Percentiles rank a stretch among this genome's conserved stretches.
Evolutionary conservation across 2,329 filamentous ascomycete genomes (phyloP).

Genomic region (Ophiostoma fasciatum): DNA sequence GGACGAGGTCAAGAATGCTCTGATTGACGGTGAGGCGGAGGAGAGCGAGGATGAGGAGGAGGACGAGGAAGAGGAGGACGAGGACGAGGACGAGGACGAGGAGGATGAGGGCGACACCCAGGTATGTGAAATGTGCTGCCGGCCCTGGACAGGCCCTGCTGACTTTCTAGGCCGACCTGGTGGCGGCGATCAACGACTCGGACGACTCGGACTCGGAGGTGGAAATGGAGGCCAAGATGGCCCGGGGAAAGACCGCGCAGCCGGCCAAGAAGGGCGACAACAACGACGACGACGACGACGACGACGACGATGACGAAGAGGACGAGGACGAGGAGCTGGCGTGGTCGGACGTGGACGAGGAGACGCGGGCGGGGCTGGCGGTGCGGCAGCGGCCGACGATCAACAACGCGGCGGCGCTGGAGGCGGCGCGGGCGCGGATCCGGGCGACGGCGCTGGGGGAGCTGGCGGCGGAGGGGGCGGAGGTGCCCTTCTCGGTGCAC

Average conservation of each 20-base stretch:
- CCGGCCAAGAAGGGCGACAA: conserved; percentile 14
- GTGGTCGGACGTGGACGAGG: conserved; percentile 62
- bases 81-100: conserved; percentile 14
- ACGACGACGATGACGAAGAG: conserved; percentile 45
- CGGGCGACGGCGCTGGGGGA: conserved; percentile 44
- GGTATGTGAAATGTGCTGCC: conserved; percentile 6
- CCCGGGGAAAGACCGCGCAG: conserved; percentile 24
- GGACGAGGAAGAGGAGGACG: conserved; percentile 18
- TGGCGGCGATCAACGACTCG: conserved; percentile 44
- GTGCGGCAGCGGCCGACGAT: conserved; percentile 89
- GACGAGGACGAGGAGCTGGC: conserved; percentile 74
- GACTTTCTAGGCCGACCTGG: conserved; percentile 28
- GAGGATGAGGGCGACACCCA: conserved; percentile 17
- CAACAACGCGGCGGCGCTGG: conserved; percentile 86
- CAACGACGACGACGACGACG: conserved; percentile 29
- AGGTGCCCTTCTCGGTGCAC: conserved; percentile 66
- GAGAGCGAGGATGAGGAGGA: conserved; percentile 21
- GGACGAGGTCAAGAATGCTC: conserved; percentile 17
- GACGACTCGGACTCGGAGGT: conserved; percentile 55
- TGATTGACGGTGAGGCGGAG: conserved; percentile 18
- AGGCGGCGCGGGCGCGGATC: conserved; percentile 66
- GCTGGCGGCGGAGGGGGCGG: conserved; percentile 26
- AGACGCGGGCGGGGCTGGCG: conserved; percentile 70
- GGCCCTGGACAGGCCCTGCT: conserved; percentile 5
- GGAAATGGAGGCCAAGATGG: conserved; percentile 60